Conservation (phyloP, 495 filamentous ascomycete species). For the Podospora pseudoanserina region DNA sequence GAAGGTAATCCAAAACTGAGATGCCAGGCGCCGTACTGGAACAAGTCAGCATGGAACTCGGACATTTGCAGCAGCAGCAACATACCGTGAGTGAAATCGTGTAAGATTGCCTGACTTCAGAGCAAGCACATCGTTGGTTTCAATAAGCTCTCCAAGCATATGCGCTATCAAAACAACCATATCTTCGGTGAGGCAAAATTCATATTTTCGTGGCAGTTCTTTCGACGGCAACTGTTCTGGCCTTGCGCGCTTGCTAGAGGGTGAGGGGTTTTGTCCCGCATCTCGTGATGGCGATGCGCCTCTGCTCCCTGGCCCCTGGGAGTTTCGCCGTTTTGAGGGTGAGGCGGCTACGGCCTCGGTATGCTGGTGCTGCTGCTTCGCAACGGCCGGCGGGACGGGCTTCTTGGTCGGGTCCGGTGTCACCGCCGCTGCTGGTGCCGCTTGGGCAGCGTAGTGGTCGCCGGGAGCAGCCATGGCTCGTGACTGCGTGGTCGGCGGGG, state of each 20-base stretch:
- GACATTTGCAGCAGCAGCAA: background rate
- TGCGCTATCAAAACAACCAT: conserved; percentile 86
- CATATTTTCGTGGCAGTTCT: conserved; percentile 71
- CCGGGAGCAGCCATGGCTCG: conserved; percentile 26
- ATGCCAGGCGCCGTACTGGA: conserved; percentile 86
- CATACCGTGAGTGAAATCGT: conserved; percentile 87
- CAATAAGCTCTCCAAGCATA: conserved; percentile 92
- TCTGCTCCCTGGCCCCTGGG: conserved; percentile 51
- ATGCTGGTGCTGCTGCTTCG: conserved; percentile 16
- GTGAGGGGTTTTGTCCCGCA: conserved; percentile 34
- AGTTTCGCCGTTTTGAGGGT: conserved; percentile 44
- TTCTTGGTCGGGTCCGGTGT: conserved; percentile 15
- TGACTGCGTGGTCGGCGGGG: conserved; percentile 21
- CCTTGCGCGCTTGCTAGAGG: conserved; percentile 50
- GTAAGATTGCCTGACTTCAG: conserved; percentile 80
- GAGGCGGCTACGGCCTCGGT: conserved; percentile 33
- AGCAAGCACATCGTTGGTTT: conserved; percentile 85
- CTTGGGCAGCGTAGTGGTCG: conserved; percentile 19
- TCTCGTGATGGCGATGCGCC: conserved; percentile 10
- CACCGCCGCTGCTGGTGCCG: conserved; percentile 13
- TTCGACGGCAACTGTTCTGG: conserved; percentile 51
- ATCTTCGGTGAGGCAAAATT: conserved; percentile 72
- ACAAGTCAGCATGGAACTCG: background rate
- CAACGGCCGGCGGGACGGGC: conserved; percentile 6
- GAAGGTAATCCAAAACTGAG: conserved; percentile 86